Evolutionary conservation across 192 early-diverging fungal genomes (phyloP).

Genomic region (Linnemannia hyalina): DNA sequence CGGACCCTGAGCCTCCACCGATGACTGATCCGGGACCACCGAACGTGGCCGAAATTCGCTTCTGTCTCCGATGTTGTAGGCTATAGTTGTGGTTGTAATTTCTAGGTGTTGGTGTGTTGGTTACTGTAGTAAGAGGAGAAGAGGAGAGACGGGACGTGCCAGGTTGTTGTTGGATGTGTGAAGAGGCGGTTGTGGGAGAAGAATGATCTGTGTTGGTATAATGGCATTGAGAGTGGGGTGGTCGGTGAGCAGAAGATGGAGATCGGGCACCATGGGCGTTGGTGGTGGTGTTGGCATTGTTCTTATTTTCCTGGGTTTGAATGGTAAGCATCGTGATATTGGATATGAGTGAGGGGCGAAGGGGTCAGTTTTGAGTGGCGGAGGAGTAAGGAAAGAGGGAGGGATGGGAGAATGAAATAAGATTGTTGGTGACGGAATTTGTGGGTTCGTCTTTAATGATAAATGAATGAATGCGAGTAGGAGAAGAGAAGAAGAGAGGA

Average conservation of each 20-base stretch:
- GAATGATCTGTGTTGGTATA: neutral
- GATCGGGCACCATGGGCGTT: neutral
- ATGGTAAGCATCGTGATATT: neutral
- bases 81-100: neutral
- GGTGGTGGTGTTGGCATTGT: neutral
- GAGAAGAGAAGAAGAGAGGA: neutral
- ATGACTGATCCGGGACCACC: conserved; percentile 40
- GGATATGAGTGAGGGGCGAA: neutral
- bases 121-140: neutral
- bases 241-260: neutral
- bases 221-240: neutral
- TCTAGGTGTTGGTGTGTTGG: neutral
- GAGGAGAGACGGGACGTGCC: too few relatives aligned
- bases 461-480: neutral
- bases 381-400: neutral
- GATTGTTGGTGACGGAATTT: neutral
- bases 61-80: neutral
- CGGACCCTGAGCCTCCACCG: conserved; percentile 25
- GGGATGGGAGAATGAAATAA: conserved; percentile 5
- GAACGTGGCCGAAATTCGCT: conserved; percentile 42
- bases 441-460: neutral
- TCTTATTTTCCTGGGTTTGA: conserved; percentile 5
- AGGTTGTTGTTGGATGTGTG: neutral
- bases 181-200: too few relatives aligned
- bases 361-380: neutral